Conservation (phyloP, 139 green algal species). For the Chlorella vulgaris region DNA sequence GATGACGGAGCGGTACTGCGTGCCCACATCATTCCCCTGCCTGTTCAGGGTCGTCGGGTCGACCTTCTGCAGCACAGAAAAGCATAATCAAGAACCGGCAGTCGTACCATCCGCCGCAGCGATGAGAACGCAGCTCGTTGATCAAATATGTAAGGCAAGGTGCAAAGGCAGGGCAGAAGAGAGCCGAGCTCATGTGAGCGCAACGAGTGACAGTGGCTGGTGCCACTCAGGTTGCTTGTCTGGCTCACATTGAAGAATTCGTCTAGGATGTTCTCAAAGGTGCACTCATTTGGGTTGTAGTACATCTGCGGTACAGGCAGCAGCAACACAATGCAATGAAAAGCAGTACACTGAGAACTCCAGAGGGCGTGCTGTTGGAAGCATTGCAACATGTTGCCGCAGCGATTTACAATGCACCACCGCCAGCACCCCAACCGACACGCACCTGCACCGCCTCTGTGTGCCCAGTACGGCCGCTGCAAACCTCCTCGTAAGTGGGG, state of each 20-base stretch:
- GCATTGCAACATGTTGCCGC: too few species aligned
- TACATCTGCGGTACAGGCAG: slow-evolving; percentile 59
- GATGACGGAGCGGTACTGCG: slow-evolving; percentile 85
- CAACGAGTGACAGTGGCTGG: too few species aligned
- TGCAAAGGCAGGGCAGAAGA: too few species aligned
- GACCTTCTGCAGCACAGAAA: slow-evolving; percentile 30
- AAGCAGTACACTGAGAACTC: not conserved
- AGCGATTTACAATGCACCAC: not conserved
- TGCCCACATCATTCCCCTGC: slow-evolving; percentile 78
- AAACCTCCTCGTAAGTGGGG: slow-evolving; percentile 88
- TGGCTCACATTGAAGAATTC: slow-evolving; percentile 61
- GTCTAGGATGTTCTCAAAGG: slow-evolving; percentile 74
- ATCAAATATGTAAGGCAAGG: too few species aligned
- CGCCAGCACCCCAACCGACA: not conserved
- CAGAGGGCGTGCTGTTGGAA: too few species aligned
- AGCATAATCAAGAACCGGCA: too few species aligned
- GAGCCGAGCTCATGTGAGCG: too few species aligned
- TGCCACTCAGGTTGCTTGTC: too few species aligned
- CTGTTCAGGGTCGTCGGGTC: slow-evolving; percentile 84
- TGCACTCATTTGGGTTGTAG: slow-evolving; percentile 74
- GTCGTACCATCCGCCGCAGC: too few species aligned
- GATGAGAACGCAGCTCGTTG: too few species aligned
- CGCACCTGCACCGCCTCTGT: slow-evolving; percentile 64
- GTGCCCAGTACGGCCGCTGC: slow-evolving; percentile 82
- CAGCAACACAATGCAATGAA: not conserved